phyloP scores from a whole-genome alignment of 2,329 filamentous ascomycete species.

The Xylaria sp. region DNA sequence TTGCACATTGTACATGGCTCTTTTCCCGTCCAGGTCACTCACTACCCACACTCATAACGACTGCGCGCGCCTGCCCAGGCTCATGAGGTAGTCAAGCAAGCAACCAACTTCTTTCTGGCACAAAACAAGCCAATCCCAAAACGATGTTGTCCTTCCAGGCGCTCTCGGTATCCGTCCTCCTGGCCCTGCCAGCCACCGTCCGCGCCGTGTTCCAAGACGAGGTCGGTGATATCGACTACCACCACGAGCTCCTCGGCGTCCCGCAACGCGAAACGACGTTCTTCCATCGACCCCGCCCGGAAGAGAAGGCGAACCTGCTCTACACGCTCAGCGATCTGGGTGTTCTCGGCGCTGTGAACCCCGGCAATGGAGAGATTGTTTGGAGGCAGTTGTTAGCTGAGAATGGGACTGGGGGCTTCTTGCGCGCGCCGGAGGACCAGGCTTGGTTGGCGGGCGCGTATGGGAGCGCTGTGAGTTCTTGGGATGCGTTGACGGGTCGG shows the following conservation, averaged over 20 bases:
- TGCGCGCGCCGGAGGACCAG: constrained; percentile 74
- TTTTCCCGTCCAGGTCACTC: neutral
- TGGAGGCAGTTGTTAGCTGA: constrained; percentile 76
- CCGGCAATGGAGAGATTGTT: constrained; percentile 73
- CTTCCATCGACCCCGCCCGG: constrained; percentile 80
- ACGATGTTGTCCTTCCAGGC: constrained; percentile 28
- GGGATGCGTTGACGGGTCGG: constrained; percentile 78
- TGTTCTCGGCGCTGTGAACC: constrained; percentile 82
- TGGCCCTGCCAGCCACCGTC: constrained; percentile 44
- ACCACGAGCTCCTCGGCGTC: constrained; percentile 80
- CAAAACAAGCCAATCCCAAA: constrained; percentile 8
- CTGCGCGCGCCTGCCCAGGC: neutral
- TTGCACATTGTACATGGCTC: neutral
- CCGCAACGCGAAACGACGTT: constrained; percentile 82
- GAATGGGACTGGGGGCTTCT: constrained; percentile 44
- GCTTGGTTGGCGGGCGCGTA: constrained; percentile 70
- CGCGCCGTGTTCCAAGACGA: constrained; percentile 82
- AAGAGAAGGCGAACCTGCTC: constrained; percentile 80
- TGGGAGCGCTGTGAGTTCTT: constrained; percentile 66
- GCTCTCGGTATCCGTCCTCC: constrained; percentile 32
- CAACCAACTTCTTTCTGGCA: too few relatives aligned
- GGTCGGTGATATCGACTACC: constrained; percentile 86
- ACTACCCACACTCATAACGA: neutral
- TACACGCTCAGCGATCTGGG: constrained; percentile 85
- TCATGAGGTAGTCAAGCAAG: constrained; percentile 7